phyloP scores from a whole-genome alignment of 2,329 filamentous ascomycete genomes.

The Fusarium chlamydosporum region DNA sequence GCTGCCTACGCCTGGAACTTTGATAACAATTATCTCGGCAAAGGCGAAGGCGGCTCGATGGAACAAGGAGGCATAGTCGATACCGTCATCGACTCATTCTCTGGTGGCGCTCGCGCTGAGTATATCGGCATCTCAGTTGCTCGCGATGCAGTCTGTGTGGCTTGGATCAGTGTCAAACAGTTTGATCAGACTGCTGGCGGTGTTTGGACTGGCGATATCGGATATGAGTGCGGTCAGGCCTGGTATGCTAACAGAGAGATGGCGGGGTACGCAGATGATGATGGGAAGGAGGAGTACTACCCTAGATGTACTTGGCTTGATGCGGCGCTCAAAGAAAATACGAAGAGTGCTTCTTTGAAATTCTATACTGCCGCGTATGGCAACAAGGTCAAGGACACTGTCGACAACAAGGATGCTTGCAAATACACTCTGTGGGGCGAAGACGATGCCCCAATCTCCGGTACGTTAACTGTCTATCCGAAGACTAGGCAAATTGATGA shows the following conservation, averaged over 20 bases:
- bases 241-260: background rate
- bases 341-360: background rate
- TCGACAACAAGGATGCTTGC: background rate
- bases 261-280: background rate
- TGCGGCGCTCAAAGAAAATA: fast-evolving
- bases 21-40: background rate
- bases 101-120: background rate
- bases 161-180: background rate
- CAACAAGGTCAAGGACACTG: background rate
- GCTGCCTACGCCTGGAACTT: background rate
- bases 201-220: background rate
- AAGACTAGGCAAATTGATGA: fast-evolving
- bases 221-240: background rate
- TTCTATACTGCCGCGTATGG: background rate
- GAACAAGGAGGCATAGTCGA: background rate
- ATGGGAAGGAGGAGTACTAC: background rate
- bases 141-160: background rate
- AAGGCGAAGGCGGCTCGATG: background rate
- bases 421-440: background rate
- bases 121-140: background rate
- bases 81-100: background rate
- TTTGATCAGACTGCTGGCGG: background rate
- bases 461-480: fast-evolving
- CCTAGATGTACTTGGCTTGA: background rate
- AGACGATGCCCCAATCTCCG: background rate